Base-by-base conservation (phyloP, 106 monocot genomes). In the Dendrobium huoshanense region DNA sequence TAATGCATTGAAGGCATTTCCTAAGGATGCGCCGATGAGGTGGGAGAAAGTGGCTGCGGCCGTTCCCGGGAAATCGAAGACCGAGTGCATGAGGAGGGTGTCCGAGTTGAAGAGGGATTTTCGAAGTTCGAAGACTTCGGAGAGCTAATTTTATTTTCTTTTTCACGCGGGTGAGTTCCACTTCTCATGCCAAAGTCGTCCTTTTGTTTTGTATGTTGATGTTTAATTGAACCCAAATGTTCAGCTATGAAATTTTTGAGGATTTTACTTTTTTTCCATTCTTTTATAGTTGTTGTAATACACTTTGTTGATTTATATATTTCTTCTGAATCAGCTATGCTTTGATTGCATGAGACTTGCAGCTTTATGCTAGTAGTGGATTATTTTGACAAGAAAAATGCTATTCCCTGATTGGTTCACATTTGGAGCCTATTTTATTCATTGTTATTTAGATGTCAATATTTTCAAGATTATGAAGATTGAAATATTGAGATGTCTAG, bases 31-130 rank as follows among this genome's bases (percentile, higher is more conserved):
- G 6, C 2, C 81, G 5, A 85, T 93, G 89, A 91, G 95, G 82
- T 99, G 98, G 98, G 98, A 99, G 80, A 95, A 93, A 89, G 85
- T 99, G 24, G 91, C 91, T 4, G 91, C 88, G 0, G 89, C 98
- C 0, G 89, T 95, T 55, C 92, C 92, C 0, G 95, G 98, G 40
- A 99, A 88, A 49, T 83, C 89, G 5, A 95, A 95, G 83, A 88
- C 82, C 0, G 48, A 48, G 18, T 99, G 98, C 56, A 83, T 93
- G 85, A 99, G 84, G 82, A 88, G 95, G 84, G 84, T 95, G 1
- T 40, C 85, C 0, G 92, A 93, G 74, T 64, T 99, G 83, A 99
- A 93, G 91, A 91, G 77, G 80, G 87, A 88, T 82, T 99, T 99
- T 44, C 77, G 92, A 68, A 93, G 88, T 88, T 88, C 83, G 11